Evolutionary conservation across 257 asterid genomes (phyloP), one percentile per base, ranked within the genome.

Genomic region (Jacaranda copaia): DNA sequence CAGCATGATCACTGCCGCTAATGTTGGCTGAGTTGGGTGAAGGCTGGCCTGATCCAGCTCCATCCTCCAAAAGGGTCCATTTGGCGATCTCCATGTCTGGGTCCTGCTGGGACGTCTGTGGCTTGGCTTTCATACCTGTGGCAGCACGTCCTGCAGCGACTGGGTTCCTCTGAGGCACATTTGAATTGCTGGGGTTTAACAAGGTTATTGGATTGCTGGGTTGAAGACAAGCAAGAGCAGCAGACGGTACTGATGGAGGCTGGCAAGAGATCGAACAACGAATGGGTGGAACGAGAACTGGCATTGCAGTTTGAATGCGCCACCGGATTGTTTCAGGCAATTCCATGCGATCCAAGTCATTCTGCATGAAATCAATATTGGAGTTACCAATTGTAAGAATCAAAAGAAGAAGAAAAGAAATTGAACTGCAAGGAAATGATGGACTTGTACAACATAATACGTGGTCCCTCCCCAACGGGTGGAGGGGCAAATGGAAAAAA

Each of bases 271-370:
- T 57, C 55, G 86, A 77, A 60, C 85, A 72, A 56, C 91, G 90
- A n/a, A 69, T 75, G 18, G 92, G 78, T 13, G 96, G 92, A 56
- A 75, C 69, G 25, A 91, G 88, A 79, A 88, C 73, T 4, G 99
- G 98, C 93, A 95, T 86, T 56, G 98, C 96, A 15, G 92, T 90
- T 87, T 95, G 99, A 64, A 95, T 90, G 45, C 98, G 98, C 90
- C 92, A 86, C 73, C 99, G 87, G 55, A 95, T 79, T 43, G 85
- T 68, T 66, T 93, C 96, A 0, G 99, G 98, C 84, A 95, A 75
- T 82, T 86, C 96, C 97, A 95, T 91, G 70, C 85, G 91, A 67
- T 95, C 92, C 87, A 95, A 84, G 35, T 93, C 99, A 70, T 85
- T 90, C 99, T 95, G 96, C 91, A 81, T 68, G 46, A 58, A 60